Evolutionary conservation across 2,329 filamentous ascomycete genomes (phyloP), one percentile per base, ranked within the genome.

Genomic region (Exophiala xenobiotica): DNA sequence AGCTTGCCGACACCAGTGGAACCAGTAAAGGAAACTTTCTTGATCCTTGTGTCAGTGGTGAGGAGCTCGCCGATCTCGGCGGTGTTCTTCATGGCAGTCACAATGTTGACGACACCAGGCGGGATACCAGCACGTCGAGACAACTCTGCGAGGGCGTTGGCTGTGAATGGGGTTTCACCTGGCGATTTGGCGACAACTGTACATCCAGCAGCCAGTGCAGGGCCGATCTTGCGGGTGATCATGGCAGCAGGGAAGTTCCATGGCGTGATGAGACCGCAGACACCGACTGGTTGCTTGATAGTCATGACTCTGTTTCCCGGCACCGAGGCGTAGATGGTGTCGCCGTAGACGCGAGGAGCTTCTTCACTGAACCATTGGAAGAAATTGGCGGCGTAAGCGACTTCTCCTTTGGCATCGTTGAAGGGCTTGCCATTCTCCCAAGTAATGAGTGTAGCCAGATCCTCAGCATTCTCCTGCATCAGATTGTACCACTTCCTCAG

Each of bases 1-100:
- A 96, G 72, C 60, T 79, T 83, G 19, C 82, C 82, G 3, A 85
- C 82, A 38, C 76, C 75, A 1, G 82, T 85, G 26, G 77, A 81
- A 43, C 93, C 93, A 1, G 93, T 97, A 70, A 99, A 99, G 11
- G 90, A 96, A 37, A 97, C 80, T 71, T 97, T 97, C 67, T 87
- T 87, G 59, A 99, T 78, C 2, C 78, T 82, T 3, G 87, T 81
- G 64, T 86, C 83, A 0, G 87, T 86, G 8, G 90, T 95, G 49
- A 97, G 78, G 16, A 82, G 73, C 68, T 86, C 76, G 49, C 92
- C 92, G 3, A 97, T 80, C 60, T 86, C 83, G 9, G 85, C 77
- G 0, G 90, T 96, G 70, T 96, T 93, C 47, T 86, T 74, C 3
- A 87, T 71, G 0, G 89, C 80, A 2, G 90, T 95, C 51, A 99